A percentile compares a stretch with the other conserved stretches of the same genome.
These are phyloP conservation scores for Termitomyces eurrhizus DNA, from an alignment of 768 basidiomycete genomes.

Conservation along the genomic window DNA sequence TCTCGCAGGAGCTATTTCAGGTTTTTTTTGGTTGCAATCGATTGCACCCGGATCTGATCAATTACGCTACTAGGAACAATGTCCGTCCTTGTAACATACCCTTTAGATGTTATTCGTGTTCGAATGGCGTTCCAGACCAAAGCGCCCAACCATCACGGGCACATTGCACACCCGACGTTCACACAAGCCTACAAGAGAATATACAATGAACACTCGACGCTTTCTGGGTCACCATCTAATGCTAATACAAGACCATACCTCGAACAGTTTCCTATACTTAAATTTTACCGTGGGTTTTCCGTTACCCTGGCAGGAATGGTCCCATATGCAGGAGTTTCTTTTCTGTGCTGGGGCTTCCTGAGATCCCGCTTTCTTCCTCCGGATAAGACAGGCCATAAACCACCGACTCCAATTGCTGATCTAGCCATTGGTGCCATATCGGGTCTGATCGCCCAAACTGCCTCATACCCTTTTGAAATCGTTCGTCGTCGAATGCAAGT, in stretches of 20 bases:
- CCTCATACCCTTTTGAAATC: constrained; percentile 93
- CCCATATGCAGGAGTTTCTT: constrained; percentile 93
- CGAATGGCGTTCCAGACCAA: constrained; percentile 87
- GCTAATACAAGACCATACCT: constrained; percentile 33
- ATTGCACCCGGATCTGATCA: neutral
- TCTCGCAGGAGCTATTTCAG: constrained; percentile 82
- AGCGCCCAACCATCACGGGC: constrained; percentile 20
- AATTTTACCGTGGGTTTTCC: constrained; percentile 97
- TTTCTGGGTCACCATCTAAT: constrained; percentile 20
- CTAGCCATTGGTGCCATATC: constrained; percentile 82
- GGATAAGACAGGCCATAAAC: constrained; percentile 28
- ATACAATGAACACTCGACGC: constrained; percentile 57
- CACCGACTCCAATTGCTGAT: constrained; percentile 54
- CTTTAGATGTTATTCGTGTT: constrained; percentile 91
- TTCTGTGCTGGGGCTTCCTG: constrained; percentile 85
- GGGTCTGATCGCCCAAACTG: constrained; percentile 82
- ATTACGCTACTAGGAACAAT: constrained; percentile 52
- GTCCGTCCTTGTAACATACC: constrained; percentile 92
- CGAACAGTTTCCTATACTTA: constrained; percentile 67
- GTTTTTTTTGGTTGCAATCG: constrained; percentile 35
- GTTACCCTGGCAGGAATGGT: constrained; percentile 91
- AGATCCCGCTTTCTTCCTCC: constrained; percentile 55
- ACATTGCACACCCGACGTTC: constrained; percentile 44
- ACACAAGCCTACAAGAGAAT: constrained; percentile 56
- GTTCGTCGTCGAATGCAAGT: constrained; percentile 93